These are phyloP conservation scores for Auricularia sp. DNA, from an alignment of 768 basidiomycete genomes.

Conservation along the genomic window DNA sequence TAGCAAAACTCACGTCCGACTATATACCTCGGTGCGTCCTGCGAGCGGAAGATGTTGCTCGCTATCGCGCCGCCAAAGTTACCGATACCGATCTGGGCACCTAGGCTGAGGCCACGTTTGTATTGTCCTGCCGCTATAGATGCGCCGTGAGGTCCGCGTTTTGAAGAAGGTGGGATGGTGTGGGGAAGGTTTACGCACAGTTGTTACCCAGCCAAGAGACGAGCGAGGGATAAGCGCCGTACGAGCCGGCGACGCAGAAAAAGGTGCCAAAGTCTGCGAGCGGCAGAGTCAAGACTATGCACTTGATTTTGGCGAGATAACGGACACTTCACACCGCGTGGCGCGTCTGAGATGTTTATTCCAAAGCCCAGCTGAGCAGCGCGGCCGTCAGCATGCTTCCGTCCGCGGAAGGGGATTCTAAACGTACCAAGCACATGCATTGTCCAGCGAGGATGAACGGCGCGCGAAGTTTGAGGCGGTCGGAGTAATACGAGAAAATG, in stretches of 20 bases:
- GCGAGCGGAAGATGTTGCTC: slow-evolving; percentile 48
- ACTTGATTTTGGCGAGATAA: not conserved
- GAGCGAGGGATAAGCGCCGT: slow-evolving; percentile 48
- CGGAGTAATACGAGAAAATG: not conserved
- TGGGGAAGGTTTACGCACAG: not conserved
- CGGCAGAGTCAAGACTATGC: too few relatives aligned
- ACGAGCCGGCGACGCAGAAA: slow-evolving; percentile 56
- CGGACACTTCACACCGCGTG: not conserved
- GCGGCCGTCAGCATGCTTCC: not conserved
- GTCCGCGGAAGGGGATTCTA: not conserved
- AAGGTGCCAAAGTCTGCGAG: slow-evolving; percentile 49
- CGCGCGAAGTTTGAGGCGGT: not conserved
- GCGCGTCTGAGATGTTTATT: not conserved
- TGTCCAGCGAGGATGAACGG: not conserved
- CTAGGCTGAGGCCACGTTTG: slow-evolving; percentile 61
- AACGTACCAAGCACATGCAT: not conserved
- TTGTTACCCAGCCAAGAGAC: slow-evolving; percentile 38
- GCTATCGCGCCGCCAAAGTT: slow-evolving; percentile 59
- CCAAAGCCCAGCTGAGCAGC: not conserved
- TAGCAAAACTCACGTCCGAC: slow-evolving; percentile 39
- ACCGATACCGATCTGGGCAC: slow-evolving; percentile 57
- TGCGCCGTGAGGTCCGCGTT: not conserved
- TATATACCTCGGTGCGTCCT: slow-evolving; percentile 51
- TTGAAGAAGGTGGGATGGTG: not conserved
- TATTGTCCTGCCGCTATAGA: slow-evolving; percentile 44